Base-by-base conservation (phyloP, 2,329 filamentous ascomycete genomes). In the Xylariaceae sp. region DNA sequence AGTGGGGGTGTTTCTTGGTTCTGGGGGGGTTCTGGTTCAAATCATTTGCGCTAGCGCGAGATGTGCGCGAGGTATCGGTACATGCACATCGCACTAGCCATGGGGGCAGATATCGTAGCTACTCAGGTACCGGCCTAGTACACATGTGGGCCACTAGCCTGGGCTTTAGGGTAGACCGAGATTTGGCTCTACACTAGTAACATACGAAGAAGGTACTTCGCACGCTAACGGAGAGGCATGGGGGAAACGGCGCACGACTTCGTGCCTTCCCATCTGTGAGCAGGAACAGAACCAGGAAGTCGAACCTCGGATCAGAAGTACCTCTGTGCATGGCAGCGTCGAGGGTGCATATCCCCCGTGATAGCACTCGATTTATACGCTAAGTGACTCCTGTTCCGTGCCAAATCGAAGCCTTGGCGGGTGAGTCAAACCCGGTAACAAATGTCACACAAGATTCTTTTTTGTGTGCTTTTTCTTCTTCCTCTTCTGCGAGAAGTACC, bases 391-490 rank as follows among this genome's bases (percentile, higher is more conserved):
- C 23, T 30, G 23, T 30, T 30, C 23, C 23, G 23, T 10, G 13
- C 13, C 37, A 45, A n/a, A 15, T n/a, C 9, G 42, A 45, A 13
- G 42, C 11, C 42, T 45, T 45, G 42, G 42, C 42, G 13, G 37
- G 37, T 34, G 42, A 51, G 59, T 57, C 53, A 52, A 57, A 51
- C 53, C 30, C 51, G 55, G 62, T 64, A 51, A 15, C 42, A 45
- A 45, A 15, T 15, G 49, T 51, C n/a, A 58, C 61, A 63, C 63
- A 53, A 58, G 54, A 55, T 45, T 61, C 62, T 62, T 47, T 65
- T 59, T 57, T 59, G 6, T 51, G 34, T 5, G n/a, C n/a, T 7
- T 23, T 47, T 56, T 64, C 56, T 59, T 47, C 63, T 59, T 57
- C 60, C 59, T 57, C 62, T 62, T 62, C 61, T 62, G 59, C 61